Conservation (phyloP, 1,284 basidiomycete species). For the Caloboletus firmus region DNA sequence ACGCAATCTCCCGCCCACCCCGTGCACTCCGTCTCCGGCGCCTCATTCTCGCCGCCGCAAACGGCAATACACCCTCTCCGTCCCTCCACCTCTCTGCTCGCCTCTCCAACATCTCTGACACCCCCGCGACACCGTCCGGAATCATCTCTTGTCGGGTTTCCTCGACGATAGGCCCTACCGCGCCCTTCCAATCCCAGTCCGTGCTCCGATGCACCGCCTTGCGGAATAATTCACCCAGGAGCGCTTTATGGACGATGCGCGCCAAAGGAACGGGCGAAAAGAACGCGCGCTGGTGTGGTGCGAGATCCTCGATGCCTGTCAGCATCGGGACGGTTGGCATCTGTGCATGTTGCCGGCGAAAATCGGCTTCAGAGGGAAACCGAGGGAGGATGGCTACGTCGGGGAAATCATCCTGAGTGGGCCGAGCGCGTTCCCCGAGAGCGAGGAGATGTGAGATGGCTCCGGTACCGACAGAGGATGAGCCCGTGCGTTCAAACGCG, state of each 20-base stretch:
- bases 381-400: background rate
- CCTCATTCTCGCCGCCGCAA: conserved; percentile 28
- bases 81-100: background rate
- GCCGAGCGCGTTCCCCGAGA: conserved; percentile 12
- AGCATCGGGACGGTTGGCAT: conserved; percentile 26
- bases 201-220: conserved; percentile 18
- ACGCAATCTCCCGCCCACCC: conserved; percentile 21
- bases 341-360: background rate
- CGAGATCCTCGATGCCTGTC: conserved; percentile 8
- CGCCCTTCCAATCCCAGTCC: conserved; percentile 28
- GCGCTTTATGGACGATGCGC: conserved; percentile 24
- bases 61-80: conserved; percentile 16
- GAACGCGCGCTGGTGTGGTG: background rate
- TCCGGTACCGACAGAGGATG: conserved; percentile 15
- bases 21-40: conserved; percentile 22
- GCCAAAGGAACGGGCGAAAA: conserved; percentile 25
- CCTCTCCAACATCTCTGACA: background rate
- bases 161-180: conserved; percentile 13
- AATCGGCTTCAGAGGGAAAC: background rate
- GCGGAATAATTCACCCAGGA: conserved; percentile 25
- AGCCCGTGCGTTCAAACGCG: background rate
- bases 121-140: conserved; percentile 4
- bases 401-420: conserved; percentile 9
- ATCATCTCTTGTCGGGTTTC: conserved; percentile 26
- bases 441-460: conserved; percentile 23